These are phyloP conservation scores for Setaria italica DNA, from an alignment of 202 grass and related monocot species.

Conservation along the genomic window DNA sequence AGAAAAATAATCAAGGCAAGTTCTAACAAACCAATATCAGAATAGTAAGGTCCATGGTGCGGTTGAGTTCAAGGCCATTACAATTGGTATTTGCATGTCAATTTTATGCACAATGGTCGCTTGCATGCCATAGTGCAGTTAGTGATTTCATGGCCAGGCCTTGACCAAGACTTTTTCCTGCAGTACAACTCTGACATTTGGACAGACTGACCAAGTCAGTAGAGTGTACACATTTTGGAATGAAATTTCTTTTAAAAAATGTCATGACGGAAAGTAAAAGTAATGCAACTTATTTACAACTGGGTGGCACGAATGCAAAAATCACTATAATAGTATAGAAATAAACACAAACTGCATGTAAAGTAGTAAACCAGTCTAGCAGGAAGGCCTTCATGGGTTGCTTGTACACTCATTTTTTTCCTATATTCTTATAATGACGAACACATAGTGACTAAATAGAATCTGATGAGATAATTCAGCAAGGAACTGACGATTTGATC, in stretches of 20 bases:
- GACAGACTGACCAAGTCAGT: not conserved
- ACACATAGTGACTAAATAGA: not conserved
- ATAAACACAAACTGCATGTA: not conserved
- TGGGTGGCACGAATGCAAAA: slow-evolving; percentile 1
- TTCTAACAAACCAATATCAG: not conserved
- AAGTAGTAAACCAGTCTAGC: not conserved
- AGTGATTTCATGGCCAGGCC: not conserved
- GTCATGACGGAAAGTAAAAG: not conserved
- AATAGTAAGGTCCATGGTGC: not conserved
- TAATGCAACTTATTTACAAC: not conserved
- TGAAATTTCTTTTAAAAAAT: not conserved
- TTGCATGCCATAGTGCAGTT: not conserved
- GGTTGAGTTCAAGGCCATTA: not conserved
- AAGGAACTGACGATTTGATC: not conserved
- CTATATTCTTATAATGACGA: not conserved
- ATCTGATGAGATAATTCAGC: slow-evolving; percentile 10
- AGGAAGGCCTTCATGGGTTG: not conserved
- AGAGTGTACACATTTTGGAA: not conserved
- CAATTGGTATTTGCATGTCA: not conserved
- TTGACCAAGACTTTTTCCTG: not conserved
- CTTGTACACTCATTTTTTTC: not conserved
- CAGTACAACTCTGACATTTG: not conserved
- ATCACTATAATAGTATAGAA: not conserved
- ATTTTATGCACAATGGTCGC: not conserved
- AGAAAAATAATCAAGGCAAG: not conserved